Evolutionary conservation across 2,329 filamentous ascomycete genomes (phyloP), one percentile per base, ranked within the genome.

Genomic region (Fusarium heterosporum): DNA sequence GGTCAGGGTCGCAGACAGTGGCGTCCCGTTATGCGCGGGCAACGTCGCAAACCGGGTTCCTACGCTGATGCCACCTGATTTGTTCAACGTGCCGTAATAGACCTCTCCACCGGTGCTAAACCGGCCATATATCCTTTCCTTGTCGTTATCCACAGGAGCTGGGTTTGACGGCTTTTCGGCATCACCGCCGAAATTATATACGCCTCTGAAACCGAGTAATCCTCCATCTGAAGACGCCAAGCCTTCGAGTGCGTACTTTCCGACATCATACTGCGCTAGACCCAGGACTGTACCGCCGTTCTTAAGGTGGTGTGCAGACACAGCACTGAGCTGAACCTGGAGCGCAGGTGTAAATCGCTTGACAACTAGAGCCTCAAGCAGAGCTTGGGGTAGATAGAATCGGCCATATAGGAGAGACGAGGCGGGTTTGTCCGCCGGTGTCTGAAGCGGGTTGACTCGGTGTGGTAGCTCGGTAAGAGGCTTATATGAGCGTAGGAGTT

Each of bases 71-170:
- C 96, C 96, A 47, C 95, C 93, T 22, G 93, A 93, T 75, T 97
- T 97, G 77, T 97, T 98, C 60, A 97, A 81, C 1, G 94, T 90
- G 22, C 95, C 96, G 81, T 99, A 99, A 81, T 98, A 99, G 34
- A 97, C 84, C 78, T 99, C 96, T 55, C 90, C 95, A 34, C 96
- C 96, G 4, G 93, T 92, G 73, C 93, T 97, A 76, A 98, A 93
- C 19, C 95, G 89, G 10, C 92, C 94, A 80, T 89, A 91, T 59
- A 90, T 87, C 70, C 85, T 87, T 74, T 91, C 89, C 60, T 78
- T 81, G 41, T 87, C 82, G 36, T 66, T 68, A 5, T 72, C 70
- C 13, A 55, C 29, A 19, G 41, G 45, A 8, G 32, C 50, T n/a
- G 68, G 57, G 4, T 72, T 65, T 26, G 66, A 34, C 12, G 54